Evolutionary conservation across 352 stramenopile genomes (phyloP), one percentile per base, ranked within the genome.

Genomic region (Phytophthora ramorum): DNA sequence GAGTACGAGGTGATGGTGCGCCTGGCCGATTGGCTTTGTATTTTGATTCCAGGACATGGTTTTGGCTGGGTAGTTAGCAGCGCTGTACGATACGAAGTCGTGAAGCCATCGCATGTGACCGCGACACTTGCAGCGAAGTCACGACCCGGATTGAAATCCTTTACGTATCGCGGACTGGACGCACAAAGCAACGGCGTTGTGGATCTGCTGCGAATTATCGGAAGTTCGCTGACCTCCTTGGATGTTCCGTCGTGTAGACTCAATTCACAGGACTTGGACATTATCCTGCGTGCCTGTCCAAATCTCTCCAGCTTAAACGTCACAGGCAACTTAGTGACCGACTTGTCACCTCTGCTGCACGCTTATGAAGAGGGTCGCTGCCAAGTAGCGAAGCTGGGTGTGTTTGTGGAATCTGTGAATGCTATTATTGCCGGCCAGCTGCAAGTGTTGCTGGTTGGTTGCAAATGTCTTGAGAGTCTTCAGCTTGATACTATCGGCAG

Each of bases 1-100:
- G 73, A 80, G 48, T 77, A 79, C 50, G 77, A 85, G 41, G 54
- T 79, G 32, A 54, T 76, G 16, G 58, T 74, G 14, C 44, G 46
- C 19, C 17, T 69, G n/a, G 52, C 38, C 6, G 57, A 63, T 35
- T 74, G 62, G 51, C 17, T 81, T 2, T 76, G 65, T 13, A 53
- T 85, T 48, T 59, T 85, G 12, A 66, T 77, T n/a, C 71, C 64
- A 24, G 76, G 76, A 10, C 66, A 60, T 32, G 74, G 76, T 0
- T 62, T 77, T 20, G 71, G 67, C 10, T 85, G 76, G 76, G 65
- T 75, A 0, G 58, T 63, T 34, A 60, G 47, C 41, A 72, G 60
- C 35, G 56, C 62, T 10, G 59, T 68, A 22, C 46, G 38, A 20
- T 63, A 38, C 34, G 34, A 59, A 59, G 19, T 38, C 2, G 43